phyloP scores from a whole-genome alignment of 2,329 filamentous ascomycete genomes.

The Capronia coronata region DNA sequence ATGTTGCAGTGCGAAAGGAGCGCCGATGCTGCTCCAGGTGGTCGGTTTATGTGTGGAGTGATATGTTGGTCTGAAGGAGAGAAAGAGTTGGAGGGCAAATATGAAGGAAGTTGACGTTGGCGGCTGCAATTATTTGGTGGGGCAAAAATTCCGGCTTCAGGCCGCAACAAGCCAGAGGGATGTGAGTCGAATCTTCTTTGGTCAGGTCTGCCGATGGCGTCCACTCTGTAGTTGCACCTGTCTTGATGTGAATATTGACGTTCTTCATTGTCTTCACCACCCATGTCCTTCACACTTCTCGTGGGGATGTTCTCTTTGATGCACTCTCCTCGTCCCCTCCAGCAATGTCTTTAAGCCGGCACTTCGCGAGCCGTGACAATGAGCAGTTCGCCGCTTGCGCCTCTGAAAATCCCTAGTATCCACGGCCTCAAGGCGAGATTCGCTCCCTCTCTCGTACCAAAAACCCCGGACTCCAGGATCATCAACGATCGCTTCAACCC shows the following conservation, averaged over 20 bases:
- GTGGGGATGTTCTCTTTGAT: neutral
- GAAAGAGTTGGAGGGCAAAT: conserved; percentile 9
- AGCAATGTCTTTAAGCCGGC: neutral
- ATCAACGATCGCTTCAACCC: conserved; percentile 34
- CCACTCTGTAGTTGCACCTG: too few relatives aligned
- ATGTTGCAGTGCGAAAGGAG: neutral
- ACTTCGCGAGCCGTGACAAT: neutral
- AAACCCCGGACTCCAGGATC: conserved; percentile 12
- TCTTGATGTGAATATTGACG: too few relatives aligned
- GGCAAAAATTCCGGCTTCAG: neutral
- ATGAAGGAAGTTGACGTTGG: conserved; percentile 11
- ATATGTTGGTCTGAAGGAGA: neutral
- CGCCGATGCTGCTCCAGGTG: neutral
- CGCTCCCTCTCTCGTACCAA: conserved; percentile 26
- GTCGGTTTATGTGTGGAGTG: conserved; percentile 5
- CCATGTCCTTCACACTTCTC: neutral
- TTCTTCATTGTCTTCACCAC: neutral
- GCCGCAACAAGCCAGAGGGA: neutral
- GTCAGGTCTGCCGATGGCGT: neutral
- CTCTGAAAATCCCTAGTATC: conserved; percentile 4
- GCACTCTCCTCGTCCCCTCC: neutral
- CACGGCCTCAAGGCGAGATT: conserved; percentile 4
- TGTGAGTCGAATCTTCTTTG: neutral
- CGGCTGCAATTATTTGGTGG: neutral
- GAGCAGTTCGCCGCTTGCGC: conserved; percentile 6